phyloP scores from a whole-genome alignment of 2,329 filamentous ascomycete species.

The Ustulina deusta region DNA sequence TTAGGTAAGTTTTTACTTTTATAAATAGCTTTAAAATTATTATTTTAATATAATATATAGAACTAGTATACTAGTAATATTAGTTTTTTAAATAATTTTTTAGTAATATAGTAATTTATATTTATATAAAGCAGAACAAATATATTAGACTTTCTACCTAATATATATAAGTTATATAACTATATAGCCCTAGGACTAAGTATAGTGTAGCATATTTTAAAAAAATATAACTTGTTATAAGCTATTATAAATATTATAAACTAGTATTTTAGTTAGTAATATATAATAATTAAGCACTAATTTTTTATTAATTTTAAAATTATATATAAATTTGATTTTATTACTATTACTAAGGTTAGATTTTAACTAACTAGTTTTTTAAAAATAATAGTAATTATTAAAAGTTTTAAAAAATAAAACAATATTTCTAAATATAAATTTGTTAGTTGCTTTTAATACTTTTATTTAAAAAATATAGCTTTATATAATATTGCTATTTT shows the following conservation, averaged over 20 bases:
- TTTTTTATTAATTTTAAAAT: not conserved
- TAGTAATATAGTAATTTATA: not conserved
- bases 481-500: slow-evolving; percentile 2
- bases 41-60: not conserved
- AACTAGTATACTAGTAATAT: no score
- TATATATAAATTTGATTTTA: not conserved
- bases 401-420: not conserved
- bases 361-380: not conserved
- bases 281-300: not conserved
- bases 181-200: not conserved
- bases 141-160: not conserved
- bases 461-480: slow-evolving; percentile 1
- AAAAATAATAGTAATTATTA: not conserved
- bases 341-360: not conserved
- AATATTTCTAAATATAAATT: not conserved
- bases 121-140: not conserved
- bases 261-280: not conserved
- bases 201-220: not conserved
- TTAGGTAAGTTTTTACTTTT: not conserved
- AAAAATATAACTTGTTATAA: not conserved
- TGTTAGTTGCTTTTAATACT: not conserved
- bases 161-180: not conserved
- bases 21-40: not conserved
- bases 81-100: not conserved
- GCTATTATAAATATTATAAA: slow-evolving; percentile 3